These are phyloP conservation scores for Pseudogymnoascus sp. DNA, from an alignment of 2,329 filamentous ascomycete species.

Conservation along the genomic window DNA sequence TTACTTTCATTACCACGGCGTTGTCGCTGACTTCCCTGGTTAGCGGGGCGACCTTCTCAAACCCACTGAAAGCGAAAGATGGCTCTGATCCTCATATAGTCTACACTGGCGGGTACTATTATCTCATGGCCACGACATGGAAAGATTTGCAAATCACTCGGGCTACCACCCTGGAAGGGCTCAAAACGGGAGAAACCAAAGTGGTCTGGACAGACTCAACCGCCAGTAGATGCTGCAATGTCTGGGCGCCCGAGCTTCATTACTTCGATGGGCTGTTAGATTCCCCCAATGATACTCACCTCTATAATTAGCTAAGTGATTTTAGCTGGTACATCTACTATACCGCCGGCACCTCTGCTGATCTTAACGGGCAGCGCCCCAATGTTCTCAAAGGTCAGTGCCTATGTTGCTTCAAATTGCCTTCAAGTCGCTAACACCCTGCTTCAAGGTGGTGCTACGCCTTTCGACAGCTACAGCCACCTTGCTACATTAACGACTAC, in stretches of 20 bases:
- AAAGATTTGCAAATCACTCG: conserved; percentile 45
- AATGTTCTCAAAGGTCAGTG: conserved; percentile 42
- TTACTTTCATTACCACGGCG: not conserved
- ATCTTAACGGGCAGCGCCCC: conserved; percentile 41
- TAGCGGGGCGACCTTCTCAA: conserved; percentile 35
- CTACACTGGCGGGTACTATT: conserved; percentile 46
- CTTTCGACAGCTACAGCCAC: conserved; percentile 45
- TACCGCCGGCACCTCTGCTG: conserved; percentile 38
- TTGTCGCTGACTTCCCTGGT: not conserved
- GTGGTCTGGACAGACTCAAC: conserved; percentile 41
- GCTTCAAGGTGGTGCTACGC: conserved; percentile 38
- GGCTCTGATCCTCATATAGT: conserved; percentile 47
- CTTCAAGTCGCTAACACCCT: not conserved
- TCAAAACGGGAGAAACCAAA: conserved; percentile 45
- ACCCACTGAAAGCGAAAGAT: conserved; percentile 41
- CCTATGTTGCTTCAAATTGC: not conserved
- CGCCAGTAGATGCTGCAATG: conserved; percentile 41
- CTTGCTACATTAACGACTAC: conserved; percentile 37
- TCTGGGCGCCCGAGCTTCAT: conserved; percentile 52
- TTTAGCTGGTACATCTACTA: conserved; percentile 48
- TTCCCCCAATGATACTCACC: not conserved
- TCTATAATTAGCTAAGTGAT: not conserved
- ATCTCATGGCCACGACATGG: conserved; percentile 49
- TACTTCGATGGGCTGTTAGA: conserved; percentile 34
- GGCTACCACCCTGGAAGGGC: conserved; percentile 43